These are phyloP conservation scores for Podochytrium sp. DNA, from an alignment of 192 early-diverging fungal species.

Conservation along the genomic window DNA sequence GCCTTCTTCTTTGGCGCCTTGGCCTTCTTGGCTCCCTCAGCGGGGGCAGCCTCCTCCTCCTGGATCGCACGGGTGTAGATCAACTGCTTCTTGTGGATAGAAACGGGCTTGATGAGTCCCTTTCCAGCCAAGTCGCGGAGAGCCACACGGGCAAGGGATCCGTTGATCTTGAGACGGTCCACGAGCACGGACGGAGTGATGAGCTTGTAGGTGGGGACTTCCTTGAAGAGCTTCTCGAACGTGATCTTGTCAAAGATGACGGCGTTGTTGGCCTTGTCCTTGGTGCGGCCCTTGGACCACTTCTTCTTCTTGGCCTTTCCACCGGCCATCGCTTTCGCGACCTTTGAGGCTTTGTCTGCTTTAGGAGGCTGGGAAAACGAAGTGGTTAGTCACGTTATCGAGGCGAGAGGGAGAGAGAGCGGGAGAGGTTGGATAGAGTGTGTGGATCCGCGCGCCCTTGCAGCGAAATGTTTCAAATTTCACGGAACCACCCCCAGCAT, in stretches of 20 bases:
- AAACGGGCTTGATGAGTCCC: conserved; percentile 92
- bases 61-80: conserved; percentile 65
- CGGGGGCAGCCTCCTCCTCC: conserved; percentile 39
- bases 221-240: conserved; percentile 99
- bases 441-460: neutral
- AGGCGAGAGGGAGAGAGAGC: neutral
- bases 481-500: neutral
- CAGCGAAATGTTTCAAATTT: too few relatives aligned
- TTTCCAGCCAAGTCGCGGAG: conserved; percentile 90
- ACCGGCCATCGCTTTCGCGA: conserved; percentile 31
- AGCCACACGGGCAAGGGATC: conserved; percentile 93
- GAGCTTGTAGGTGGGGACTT: conserved; percentile 99
- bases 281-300: conserved; percentile 99
- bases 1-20: conserved; percentile 30
- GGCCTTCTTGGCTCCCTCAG: conserved; percentile 7
- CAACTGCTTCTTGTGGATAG: conserved; percentile 85
- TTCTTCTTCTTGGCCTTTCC: conserved; percentile 70
- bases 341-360: conserved; percentile 28
- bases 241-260: conserved; percentile 97
- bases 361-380: conserved; percentile 20
- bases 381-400: neutral
- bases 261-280: conserved; percentile 99
- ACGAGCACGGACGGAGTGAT: conserved; percentile 97
- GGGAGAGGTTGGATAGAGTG: neutral
- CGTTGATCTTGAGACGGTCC: conserved; percentile 98